phyloP scores from a whole-genome alignment of 345 rosid genomes.

The Luvunga scandens region DNA sequence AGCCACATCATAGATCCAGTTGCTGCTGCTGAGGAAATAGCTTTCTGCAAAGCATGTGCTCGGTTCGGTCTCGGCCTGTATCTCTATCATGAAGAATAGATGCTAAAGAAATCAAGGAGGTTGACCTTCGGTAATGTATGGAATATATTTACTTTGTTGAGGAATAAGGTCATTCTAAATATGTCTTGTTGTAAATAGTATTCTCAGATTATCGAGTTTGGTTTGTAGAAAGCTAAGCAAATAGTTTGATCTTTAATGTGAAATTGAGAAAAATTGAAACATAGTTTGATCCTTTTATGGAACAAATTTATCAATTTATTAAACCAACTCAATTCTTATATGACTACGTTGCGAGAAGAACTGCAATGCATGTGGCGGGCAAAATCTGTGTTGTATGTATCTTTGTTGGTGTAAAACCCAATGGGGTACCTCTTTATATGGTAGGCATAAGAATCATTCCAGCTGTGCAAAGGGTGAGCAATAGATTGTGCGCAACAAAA shows the following conservation, averaged over 20 bases:
- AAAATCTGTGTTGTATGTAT: not conserved
- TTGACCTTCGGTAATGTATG: not conserved
- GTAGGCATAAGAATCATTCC: not conserved
- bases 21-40: slow-evolving; percentile 91
- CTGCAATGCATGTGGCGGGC: not conserved
- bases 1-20: slow-evolving; percentile 58
- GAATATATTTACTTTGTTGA: slow-evolving; percentile 1
- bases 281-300: not conserved
- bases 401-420: not conserved
- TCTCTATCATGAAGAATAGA: slow-evolving; percentile 76
- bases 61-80: slow-evolving; percentile 95
- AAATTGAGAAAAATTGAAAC: not conserved
- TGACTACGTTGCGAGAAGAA: not conserved
- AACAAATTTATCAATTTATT: not conserved
- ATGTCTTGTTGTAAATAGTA: slow-evolving; percentile 24
- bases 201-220: not conserved
- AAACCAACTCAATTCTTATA: not conserved
- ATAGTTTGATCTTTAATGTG: too few relatives aligned
- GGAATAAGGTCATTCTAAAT: slow-evolving; percentile 8
- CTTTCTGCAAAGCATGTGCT: slow-evolving; percentile 95
- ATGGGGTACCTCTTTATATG: not conserved
- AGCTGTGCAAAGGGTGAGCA: not conserved
- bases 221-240: not conserved
- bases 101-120: slow-evolving; percentile 7
- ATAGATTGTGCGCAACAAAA: not conserved